Evolutionary conservation across 2,329 filamentous ascomycete species (phyloP).

Genomic region (Metarhizium album): DNA sequence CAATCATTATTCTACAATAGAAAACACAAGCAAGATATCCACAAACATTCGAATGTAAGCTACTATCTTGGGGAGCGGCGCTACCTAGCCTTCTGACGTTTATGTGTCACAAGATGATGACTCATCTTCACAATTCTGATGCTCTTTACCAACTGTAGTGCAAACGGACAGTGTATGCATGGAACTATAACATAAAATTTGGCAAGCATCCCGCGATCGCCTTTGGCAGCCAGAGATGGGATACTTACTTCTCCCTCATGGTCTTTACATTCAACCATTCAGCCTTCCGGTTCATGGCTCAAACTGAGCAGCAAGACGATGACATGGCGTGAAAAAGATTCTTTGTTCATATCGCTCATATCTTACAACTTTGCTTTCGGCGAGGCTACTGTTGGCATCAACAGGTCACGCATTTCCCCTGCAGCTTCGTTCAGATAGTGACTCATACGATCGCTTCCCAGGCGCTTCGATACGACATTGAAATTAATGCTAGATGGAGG

Average conservation of each 20-base stretch:
- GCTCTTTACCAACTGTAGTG: background rate
- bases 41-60: background rate
- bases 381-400: slow-evolving; percentile 67
- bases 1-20: background rate
- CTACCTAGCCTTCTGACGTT: background rate
- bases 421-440: slow-evolving; percentile 94
- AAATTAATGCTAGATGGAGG: slow-evolving; percentile 66
- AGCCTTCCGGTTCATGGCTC: background rate
- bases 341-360: background rate
- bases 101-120: background rate
- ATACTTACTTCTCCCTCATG: background rate
- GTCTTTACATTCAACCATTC: background rate
- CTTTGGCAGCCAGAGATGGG: background rate
- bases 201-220: background rate
- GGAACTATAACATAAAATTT: background rate
- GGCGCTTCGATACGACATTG: slow-evolving; percentile 89
- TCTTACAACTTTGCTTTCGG: slow-evolving; percentile 79
- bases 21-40: background rate
- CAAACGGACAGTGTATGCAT: background rate
- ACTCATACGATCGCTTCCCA: slow-evolving; percentile 88
- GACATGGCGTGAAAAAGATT: background rate
- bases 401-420: slow-evolving; percentile 74
- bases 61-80: background rate
- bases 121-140: background rate
- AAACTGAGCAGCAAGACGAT: background rate